These are phyloP conservation scores for Monilinia vaccinii-corymbosi DNA, from an alignment of 2,329 filamentous ascomycete genomes.

Conservation along the genomic window DNA sequence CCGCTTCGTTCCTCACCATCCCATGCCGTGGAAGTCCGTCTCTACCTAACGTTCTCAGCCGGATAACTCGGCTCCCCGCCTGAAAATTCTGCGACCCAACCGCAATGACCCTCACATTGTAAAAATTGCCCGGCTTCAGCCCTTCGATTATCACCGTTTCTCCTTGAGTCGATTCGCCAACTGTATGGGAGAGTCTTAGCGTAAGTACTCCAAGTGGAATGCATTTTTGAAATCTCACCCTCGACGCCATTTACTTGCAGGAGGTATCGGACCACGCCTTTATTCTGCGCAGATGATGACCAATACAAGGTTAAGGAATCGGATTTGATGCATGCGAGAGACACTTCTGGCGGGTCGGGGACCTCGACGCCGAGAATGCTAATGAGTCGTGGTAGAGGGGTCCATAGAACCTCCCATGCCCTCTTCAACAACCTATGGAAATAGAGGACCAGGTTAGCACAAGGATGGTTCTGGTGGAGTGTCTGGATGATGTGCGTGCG, in stretches of 20 bases:
- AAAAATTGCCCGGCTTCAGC: constrained; percentile 77
- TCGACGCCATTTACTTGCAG: constrained; percentile 91
- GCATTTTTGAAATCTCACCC: constrained; percentile 43
- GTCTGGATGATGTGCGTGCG: background rate
- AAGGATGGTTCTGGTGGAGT: background rate
- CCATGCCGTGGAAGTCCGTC: constrained; percentile 55
- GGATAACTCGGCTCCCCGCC: constrained; percentile 75
- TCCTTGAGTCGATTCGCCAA: constrained; percentile 73
- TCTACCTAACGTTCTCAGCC: constrained; percentile 65
- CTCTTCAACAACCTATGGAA: constrained; percentile 66
- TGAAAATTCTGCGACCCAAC: constrained; percentile 90
- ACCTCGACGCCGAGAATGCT: constrained; percentile 90
- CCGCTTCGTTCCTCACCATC: constrained; percentile 46
- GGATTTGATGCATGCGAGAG: constrained; percentile 77
- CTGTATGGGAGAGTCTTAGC: constrained; percentile 34
- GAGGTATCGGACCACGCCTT: constrained; percentile 67
- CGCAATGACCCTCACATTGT: constrained; percentile 87
- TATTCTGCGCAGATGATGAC: constrained; percentile 60
- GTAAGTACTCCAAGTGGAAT: background rate
- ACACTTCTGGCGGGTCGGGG: constrained; percentile 79
- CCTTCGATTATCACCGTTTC: constrained; percentile 89
- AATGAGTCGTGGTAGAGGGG: constrained; percentile 84
- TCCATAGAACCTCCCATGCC: constrained; percentile 80
- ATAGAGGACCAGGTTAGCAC: constrained; percentile 16
- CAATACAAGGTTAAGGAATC: constrained; percentile 87